Evolutionary conservation across 202 grass and related monocot species (phyloP).

Genomic region (Carex sylvatica): DNA sequence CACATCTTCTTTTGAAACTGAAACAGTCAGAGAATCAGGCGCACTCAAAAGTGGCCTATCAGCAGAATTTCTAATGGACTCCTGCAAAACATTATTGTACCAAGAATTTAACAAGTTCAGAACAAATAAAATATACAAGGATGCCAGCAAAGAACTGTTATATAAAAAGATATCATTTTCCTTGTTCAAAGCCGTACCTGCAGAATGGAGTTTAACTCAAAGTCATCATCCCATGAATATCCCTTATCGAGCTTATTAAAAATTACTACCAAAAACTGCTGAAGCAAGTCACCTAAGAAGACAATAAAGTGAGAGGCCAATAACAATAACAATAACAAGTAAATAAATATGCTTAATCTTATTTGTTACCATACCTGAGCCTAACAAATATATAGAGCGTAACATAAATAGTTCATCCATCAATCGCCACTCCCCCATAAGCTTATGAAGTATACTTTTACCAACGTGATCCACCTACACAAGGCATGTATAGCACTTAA

Average conservation of each 20-base stretch:
- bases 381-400: conserved; percentile 86
- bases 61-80: conserved; percentile 88
- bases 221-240: conserved; percentile 90
- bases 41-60: conserved; percentile 72
- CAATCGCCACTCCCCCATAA: conserved; percentile 90
- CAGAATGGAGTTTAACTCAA: conserved; percentile 90
- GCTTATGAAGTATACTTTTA: conserved; percentile 67
- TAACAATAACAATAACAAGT: not conserved
- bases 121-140: not conserved
- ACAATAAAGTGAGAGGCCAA: conserved; percentile 27
- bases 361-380: conserved; percentile 54
- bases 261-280: conserved; percentile 85
- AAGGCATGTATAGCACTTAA: conserved; percentile 17
- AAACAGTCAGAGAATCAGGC: conserved; percentile 79
- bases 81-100: conserved; percentile 45
- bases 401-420: conserved; percentile 85
- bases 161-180: not conserved
- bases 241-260: conserved; percentile 85
- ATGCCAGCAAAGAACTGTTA: not conserved
- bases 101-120: not conserved
- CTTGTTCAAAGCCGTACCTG: conserved; percentile 48
- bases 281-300: conserved; percentile 81
- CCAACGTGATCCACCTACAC: conserved; percentile 74
- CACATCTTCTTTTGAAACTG: conserved; percentile 44
- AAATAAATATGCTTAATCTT: not conserved